Evolutionary conservation across 1,284 basidiomycete genomes (phyloP).

Genomic region (Sanghuangporus baumii): DNA sequence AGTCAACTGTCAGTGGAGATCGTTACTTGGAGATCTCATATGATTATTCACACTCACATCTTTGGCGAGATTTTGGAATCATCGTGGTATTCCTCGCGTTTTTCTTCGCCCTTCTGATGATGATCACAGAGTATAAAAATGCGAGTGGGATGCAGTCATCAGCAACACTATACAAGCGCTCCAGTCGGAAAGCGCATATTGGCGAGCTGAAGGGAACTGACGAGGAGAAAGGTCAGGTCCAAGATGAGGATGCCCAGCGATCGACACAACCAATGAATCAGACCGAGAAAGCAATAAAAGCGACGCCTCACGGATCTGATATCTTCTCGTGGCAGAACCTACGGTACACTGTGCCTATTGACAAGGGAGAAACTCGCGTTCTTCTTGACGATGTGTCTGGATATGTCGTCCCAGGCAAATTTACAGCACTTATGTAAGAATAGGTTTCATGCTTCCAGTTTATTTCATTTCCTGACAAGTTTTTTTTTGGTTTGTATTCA

Average conservation of each 20-base stretch:
- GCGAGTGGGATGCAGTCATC: slow-evolving; percentile 27
- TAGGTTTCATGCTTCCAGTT: not conserved
- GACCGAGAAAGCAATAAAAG: slow-evolving; percentile 20
- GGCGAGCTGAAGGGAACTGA: slow-evolving; percentile 19
- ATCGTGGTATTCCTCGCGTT: slow-evolving; percentile 44
- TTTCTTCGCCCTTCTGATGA: slow-evolving; percentile 42
- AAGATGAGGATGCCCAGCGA: not conserved
- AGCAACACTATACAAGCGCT: slow-evolving; percentile 37
- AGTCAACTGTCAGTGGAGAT: slow-evolving; percentile 24
- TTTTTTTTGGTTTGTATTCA: no score
- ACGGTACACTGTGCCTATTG: slow-evolving; percentile 56
- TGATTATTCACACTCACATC: slow-evolving; percentile 42
- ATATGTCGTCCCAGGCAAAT: slow-evolving; percentile 75
- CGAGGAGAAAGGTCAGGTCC: slow-evolving; percentile 26
- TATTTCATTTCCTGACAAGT: not conserved
- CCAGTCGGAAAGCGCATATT: slow-evolving; percentile 15
- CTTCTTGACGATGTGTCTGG: slow-evolving; percentile 80
- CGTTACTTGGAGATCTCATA: slow-evolving; percentile 36
- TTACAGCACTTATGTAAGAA: slow-evolving; percentile 61
- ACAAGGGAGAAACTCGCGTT: slow-evolving; percentile 45
- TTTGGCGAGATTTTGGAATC: slow-evolving; percentile 59
- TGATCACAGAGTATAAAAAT: slow-evolving; percentile 47
- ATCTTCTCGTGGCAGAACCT: slow-evolving; percentile 64
- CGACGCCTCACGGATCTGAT: slow-evolving; percentile 30
- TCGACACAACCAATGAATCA: not conserved